These are phyloP conservation scores for Pseudogymnoascus sp. DNA, from an alignment of 2,329 filamentous ascomycete genomes.

Conservation along the genomic window DNA sequence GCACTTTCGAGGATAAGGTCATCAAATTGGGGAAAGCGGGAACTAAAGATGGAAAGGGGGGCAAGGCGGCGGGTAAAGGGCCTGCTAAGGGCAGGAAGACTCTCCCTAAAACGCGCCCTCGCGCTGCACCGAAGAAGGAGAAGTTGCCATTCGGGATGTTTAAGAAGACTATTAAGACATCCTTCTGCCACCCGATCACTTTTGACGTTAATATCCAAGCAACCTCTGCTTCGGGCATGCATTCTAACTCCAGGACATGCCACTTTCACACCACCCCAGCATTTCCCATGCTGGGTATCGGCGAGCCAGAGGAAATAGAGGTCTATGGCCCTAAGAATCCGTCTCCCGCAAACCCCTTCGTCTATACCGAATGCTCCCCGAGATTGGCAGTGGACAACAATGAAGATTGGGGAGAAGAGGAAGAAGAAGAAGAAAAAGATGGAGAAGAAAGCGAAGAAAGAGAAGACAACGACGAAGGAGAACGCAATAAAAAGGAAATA, in stretches of 20 bases:
- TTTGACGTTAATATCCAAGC: slow-evolving; percentile 23
- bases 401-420: background rate
- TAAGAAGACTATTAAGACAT: slow-evolving; percentile 18
- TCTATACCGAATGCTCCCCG: background rate
- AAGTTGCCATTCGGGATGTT: background rate
- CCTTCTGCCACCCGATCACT: slow-evolving; percentile 24
- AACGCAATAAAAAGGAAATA: background rate
- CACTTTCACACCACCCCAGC: slow-evolving; percentile 21
- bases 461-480: background rate
- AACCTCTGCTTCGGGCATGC: background rate
- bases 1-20: slow-evolving; percentile 15
- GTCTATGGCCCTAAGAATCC: background rate
- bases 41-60: background rate
- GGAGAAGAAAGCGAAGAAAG: background rate
- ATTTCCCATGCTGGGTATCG: slow-evolving; percentile 23
- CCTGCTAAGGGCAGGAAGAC: background rate
- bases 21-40: background rate
- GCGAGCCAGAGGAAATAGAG: background rate
- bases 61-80: background rate
- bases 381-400: background rate
- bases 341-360: background rate
- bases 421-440: background rate
- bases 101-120: background rate
- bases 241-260: slow-evolving; percentile 13
- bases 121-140: background rate